Evolutionary conservation across 2,329 filamentous ascomycete species (phyloP), one percentile per base, ranked within the genome.

Genomic region (Fusarium nisikadoi): DNA sequence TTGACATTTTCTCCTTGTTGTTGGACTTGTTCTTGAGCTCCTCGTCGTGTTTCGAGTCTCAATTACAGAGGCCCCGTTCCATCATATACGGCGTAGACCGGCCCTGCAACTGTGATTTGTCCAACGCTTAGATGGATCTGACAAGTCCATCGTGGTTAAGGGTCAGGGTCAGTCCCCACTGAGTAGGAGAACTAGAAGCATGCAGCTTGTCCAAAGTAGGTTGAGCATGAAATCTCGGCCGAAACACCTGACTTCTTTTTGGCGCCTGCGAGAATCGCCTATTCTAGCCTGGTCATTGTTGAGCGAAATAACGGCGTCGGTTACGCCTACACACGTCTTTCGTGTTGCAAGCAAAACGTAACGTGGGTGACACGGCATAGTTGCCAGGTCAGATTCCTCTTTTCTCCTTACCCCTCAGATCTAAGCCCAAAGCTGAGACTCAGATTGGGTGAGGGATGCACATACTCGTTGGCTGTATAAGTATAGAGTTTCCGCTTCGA

Each of bases 221-320:
- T 53, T 69, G 56, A 73, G 62, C 56, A 47, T 46, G 63, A 63
- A 72, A 73, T 73, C 65, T 73, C 70, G 70, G 70, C 70, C 70
- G 70, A 73, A 68, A 73, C 70, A 73, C 70, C 52, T 73, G 70
- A 73, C 70, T 56, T 50, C 27, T 46, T 72, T 53, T 61, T 61
- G 49, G 68, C 58, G 54, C 58, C 38, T 60, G 45, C 53, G 27
- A 49, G 64, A 45, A 29, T 56, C 55, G 54, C 65, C 54, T 54
- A 47, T 59, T 65, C 53, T 54, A 63, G 57, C 17, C 41, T 56
- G 58, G 57, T 52, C 49, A 6, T 29, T 27, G 33, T 39, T 41
- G 52, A 38, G 59, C 20, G 38, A 36, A 36, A 62, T 59, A 58
- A 58, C 17, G 25, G n/a, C 31, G 58, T 54, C 36, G 20, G 50